phyloP scores from a whole-genome alignment of 441 rosid genomes.

The Capsella rubella region DNA sequence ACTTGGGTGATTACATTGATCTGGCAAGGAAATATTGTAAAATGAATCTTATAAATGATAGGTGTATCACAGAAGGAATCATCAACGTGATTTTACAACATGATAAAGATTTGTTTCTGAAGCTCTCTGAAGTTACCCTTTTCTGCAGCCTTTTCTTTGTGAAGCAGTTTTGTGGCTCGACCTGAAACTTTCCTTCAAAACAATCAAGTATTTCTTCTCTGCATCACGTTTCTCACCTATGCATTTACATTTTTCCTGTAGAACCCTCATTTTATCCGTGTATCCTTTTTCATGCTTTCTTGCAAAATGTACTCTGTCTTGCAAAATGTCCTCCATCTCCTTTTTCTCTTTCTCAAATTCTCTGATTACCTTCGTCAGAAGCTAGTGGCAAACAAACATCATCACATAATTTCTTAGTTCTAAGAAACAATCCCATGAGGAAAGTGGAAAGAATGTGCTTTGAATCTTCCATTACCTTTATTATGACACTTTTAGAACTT shows the following conservation, averaged over 20 bases:
- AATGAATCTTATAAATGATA: neutral
- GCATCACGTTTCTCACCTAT: slow-evolving; percentile 18
- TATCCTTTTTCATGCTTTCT: neutral
- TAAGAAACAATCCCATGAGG: neutral
- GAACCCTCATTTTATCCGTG: slow-evolving; percentile 7
- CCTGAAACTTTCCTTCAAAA: slow-evolving; percentile 5
- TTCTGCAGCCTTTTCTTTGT: slow-evolving; percentile 4
- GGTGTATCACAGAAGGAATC: neutral
- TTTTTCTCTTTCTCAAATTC: neutral
- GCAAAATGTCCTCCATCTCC: slow-evolving; percentile 2
- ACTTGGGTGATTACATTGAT: neutral
- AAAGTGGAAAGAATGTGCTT: neutral
- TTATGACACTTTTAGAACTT: neutral
- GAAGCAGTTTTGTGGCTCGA: slow-evolving; percentile 22
- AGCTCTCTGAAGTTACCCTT: neutral
- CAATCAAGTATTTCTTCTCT: slow-evolving; percentile 23
- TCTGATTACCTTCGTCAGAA: slow-evolving; percentile 13
- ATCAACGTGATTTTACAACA: slow-evolving; percentile 1
- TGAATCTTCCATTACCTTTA: slow-evolving; percentile 26
- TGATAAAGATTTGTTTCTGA: neutral
- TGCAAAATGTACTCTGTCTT: neutral
- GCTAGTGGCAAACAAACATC: slow-evolving; percentile 27
- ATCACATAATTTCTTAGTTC: slow-evolving; percentile 4
- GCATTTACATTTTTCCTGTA: slow-evolving; percentile 3
- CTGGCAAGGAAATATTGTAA: neutral